These are phyloP conservation scores for Mycena galopus DNA, from an alignment of 768 basidiomycete genomes.

Conservation along the genomic window DNA sequence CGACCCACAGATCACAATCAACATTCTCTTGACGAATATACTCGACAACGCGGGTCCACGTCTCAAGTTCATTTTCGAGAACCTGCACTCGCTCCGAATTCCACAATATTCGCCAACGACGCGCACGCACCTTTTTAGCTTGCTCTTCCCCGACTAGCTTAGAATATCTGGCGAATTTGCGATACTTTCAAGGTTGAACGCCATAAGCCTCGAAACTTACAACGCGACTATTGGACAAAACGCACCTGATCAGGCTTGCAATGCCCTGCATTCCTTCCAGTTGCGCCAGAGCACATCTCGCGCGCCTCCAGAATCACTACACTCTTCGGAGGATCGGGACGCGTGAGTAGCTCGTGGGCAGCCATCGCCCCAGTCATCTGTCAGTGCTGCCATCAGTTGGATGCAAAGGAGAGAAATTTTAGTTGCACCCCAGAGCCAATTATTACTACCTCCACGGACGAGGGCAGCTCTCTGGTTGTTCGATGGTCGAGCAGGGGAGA, in stretches of 20 bases:
- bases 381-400: neutral
- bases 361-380: constrained; percentile 41
- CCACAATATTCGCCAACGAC: neutral
- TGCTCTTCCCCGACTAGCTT: constrained; percentile 49
- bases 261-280: constrained; percentile 68
- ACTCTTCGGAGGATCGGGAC: constrained; percentile 39
- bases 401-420: constrained; percentile 36
- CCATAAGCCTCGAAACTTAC: too few relatives aligned
- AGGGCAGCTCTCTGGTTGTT: constrained; percentile 34
- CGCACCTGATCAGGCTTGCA: constrained; percentile 57
- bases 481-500: constrained; percentile 38
- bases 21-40: constrained; percentile 35
- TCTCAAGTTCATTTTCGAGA: constrained; percentile 37
- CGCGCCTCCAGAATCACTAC: constrained; percentile 75
- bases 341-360: constrained; percentile 38
- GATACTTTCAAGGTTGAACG: constrained; percentile 42
- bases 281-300: constrained; percentile 67
- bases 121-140: constrained; percentile 22
- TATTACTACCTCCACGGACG: constrained; percentile 50
- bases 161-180: constrained; percentile 58
- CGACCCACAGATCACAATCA: constrained; percentile 43
- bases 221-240: neutral
- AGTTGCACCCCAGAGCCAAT: constrained; percentile 71
- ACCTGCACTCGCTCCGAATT: neutral
- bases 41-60: constrained; percentile 29